Percentiles rank a stretch among this genome's conserved stretches.
Evolutionary conservation across 306 rosid species (phyloP).

Genomic region (Mimosa pudica): DNA sequence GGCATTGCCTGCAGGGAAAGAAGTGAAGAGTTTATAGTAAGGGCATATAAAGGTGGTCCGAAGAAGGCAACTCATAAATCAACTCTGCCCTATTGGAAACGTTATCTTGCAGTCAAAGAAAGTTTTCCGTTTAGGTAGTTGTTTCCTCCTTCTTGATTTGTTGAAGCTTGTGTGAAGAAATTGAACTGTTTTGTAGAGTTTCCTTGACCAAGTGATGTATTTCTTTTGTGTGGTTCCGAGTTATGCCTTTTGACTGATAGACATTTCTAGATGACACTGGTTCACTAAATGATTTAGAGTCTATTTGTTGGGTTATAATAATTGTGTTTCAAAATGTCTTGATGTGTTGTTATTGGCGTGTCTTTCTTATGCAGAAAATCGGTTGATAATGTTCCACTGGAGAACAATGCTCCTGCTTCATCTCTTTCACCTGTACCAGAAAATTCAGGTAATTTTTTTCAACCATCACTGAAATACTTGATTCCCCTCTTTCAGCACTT

Average conservation of each 20-base stretch:
- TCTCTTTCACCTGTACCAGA: slow-evolving; percentile 40
- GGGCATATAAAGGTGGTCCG: slow-evolving; percentile 86
- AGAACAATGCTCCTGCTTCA: slow-evolving; percentile 24
- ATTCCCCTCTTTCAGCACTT: neutral
- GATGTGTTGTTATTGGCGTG: slow-evolving; percentile 29
- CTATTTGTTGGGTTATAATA: slow-evolving; percentile 5
- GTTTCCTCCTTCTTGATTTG: slow-evolving; percentile 31
- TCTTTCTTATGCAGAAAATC: slow-evolving; percentile 57
- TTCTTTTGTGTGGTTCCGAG: neutral
- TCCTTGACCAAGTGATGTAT: neutral
- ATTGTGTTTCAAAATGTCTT: slow-evolving; percentile 15
- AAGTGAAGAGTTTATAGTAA: slow-evolving; percentile 80
- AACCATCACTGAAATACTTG: neutral
- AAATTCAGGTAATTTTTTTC: slow-evolving; percentile 39
- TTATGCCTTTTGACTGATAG: neutral
- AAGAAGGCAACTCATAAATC: slow-evolving; percentile 82
- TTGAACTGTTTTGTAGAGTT: neutral
- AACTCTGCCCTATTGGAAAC: slow-evolving; percentile 76
- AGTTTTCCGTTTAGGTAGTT: slow-evolving; percentile 69
- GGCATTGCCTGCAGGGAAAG: slow-evolving; percentile 61
- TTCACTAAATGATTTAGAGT: slow-evolving; percentile 1
- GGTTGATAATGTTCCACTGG: slow-evolving; percentile 41
- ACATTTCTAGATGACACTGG: neutral
- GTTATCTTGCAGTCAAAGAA: slow-evolving; percentile 71
- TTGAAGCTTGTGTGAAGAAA: slow-evolving; percentile 10